Base-by-base conservation (phyloP, 163 green algal genomes). In the Chlamydomonas reinhardtii region DNA sequence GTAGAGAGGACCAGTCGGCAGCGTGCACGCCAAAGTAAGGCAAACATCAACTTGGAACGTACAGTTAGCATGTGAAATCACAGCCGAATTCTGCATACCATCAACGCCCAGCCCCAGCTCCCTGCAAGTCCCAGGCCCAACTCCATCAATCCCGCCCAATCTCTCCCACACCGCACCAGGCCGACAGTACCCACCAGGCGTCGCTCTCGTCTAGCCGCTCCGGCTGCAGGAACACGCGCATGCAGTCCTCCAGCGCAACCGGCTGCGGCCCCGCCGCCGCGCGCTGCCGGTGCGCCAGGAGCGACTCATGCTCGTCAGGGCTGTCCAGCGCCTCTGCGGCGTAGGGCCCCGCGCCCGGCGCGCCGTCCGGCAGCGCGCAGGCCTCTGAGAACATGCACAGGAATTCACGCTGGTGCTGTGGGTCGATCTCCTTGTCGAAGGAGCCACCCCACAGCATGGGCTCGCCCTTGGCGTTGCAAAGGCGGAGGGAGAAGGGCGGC, bases 191-290 rank as follows among this genome's bases (percentile, higher is more conserved):
- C 72, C 95, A 97, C 94, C 94, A 97, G 52, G 89, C 94, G 82
- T 98, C 94, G 31, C 93, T 91, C 29, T 86, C 88, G 43, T 92
- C 96, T 66, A 98, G 90, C 64, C 92, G 88, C 88, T 98, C 96
- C 19, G 95, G 90, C 83, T 97, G 91, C 86, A 96, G 90, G 91
- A 98, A 99, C 9, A 93, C 90, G 87, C 97, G 90, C 87, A 94
- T 73, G 91, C 96, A 98, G 43, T 91, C 84, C 22, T 91, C 90
- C 76, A 99, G 91, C 17, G 52, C 78, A 56, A 96, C 92, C 35
- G 84, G 48, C 54, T 72, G 65, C 59, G 86, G 79, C 32, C 89
- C 59, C 73, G 77, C 35, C 62, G 78, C 31, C 52, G 72, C 27
- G 20, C 80, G n/a, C 61, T 25, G 22, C 29, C 43, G n/a, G 54